Conservation (phyloP, 106 monocot species). For the Allium fistulosum region DNA sequence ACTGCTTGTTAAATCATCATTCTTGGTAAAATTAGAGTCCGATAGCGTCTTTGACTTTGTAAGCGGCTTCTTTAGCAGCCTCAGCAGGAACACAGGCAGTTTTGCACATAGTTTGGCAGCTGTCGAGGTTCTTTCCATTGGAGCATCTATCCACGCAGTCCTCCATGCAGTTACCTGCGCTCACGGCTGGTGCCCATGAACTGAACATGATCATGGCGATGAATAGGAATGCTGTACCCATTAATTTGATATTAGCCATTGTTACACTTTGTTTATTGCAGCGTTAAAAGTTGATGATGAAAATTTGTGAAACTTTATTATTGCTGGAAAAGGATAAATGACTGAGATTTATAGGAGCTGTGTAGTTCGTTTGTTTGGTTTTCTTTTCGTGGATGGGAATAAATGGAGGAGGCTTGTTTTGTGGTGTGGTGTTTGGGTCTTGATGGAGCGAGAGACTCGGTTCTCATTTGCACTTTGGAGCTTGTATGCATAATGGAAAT, state of each 20-base stretch:
- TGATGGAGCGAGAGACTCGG: too few relatives aligned
- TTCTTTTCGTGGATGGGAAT: not conserved
- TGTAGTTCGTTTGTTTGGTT: not conserved
- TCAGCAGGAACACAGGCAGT: constrained; percentile 2
- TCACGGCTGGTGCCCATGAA: not conserved
- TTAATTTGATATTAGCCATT: constrained; percentile 4
- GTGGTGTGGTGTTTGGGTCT: not conserved
- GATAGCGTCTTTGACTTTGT: not conserved
- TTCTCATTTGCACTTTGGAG: too few relatives aligned
- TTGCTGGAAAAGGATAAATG: not conserved
- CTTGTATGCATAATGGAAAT: too few relatives aligned
- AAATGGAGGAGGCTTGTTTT: not conserved
- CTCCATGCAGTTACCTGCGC: not conserved
- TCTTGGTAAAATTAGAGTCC: not conserved
- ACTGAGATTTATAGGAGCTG: not conserved
- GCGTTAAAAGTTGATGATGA: not conserved
- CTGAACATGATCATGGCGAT: not conserved
- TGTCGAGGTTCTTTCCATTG: constrained; percentile 6
- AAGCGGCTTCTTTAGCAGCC: constrained; percentile 2
- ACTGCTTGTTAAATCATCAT: too few relatives aligned
- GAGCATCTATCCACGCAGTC: constrained; percentile 8
- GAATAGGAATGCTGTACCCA: not conserved
- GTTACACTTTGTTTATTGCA: not conserved
- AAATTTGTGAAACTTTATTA: not conserved
- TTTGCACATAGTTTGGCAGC: not conserved